These are phyloP conservation scores for Ganoderma sinense DNA, from an alignment of 1,284 basidiomycete species.

Conservation along the genomic window DNA sequence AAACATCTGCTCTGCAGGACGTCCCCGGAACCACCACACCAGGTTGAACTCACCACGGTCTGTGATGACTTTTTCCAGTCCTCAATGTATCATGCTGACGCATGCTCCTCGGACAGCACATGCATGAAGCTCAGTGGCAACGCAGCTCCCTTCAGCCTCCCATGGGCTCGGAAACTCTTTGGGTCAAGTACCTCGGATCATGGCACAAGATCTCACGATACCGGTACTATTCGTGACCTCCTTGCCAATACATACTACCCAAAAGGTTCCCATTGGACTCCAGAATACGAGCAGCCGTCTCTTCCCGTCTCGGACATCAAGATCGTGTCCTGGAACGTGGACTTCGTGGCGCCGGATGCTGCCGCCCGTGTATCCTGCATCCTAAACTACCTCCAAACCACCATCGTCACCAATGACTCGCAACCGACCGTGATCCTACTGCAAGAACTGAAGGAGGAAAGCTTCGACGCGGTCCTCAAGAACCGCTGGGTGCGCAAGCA, in stretches of 20 bases:
- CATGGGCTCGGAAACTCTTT: neutral
- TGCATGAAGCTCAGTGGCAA: neutral
- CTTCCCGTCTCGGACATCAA: constrained; percentile 51
- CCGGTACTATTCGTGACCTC: neutral
- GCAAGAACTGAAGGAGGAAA: constrained; percentile 63
- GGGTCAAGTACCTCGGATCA: neutral
- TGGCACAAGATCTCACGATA: neutral
- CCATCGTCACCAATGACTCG: constrained; percentile 56
- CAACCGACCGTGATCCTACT: constrained; percentile 66
- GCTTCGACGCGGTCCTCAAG: constrained; percentile 54
- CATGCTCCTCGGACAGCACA: neutral
- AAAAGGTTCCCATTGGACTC: constrained; percentile 19
- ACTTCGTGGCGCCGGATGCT: constrained; percentile 48
- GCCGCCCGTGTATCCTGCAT: constrained; percentile 53
- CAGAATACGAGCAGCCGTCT: constrained; percentile 16
- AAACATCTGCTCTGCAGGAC: neutral
- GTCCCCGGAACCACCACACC: neutral
- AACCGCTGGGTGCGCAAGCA: constrained; percentile 67
- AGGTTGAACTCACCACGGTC: neutral
- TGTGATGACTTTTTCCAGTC: neutral
- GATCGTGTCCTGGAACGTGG: constrained; percentile 75
- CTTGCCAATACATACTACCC: constrained; percentile 16
- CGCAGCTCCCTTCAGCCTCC: neutral
- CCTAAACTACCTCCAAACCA: constrained; percentile 59
- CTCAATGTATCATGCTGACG: neutral